These are phyloP conservation scores for Clarkia xantiana DNA, from an alignment of 345 rosid genomes.

Conservation along the genomic window DNA sequence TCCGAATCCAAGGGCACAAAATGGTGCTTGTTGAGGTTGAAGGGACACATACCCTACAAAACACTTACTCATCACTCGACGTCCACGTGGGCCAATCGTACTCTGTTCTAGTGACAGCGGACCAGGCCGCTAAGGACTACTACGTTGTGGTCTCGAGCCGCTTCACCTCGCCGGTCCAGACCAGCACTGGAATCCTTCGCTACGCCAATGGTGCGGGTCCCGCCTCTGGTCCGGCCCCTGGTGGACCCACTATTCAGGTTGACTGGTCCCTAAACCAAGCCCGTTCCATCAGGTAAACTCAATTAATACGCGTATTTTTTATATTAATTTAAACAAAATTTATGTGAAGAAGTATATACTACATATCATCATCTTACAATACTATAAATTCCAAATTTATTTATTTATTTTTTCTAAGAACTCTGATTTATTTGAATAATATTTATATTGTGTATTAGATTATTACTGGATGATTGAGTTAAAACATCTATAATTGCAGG, in stretches of 20 bases:
- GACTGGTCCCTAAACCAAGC: conserved; percentile 41
- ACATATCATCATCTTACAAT: too few relatives aligned
- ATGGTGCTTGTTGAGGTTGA: conserved; percentile 37
- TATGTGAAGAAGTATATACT: background rate
- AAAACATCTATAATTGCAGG: conserved; percentile 10
- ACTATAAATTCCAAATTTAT: too few relatives aligned
- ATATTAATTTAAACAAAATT: background rate
- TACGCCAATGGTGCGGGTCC: conserved; percentile 31
- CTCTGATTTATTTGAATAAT: too few relatives aligned
- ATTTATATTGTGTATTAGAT: too few relatives aligned
- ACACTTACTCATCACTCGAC: conserved; percentile 30
- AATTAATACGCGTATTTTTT: background rate
- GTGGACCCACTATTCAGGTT: conserved; percentile 31
- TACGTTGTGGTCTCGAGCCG: conserved; percentile 28
- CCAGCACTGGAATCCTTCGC: conserved; percentile 26
- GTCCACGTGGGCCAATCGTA: conserved; percentile 40
- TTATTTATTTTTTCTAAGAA: too few relatives aligned
- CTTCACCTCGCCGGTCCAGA: conserved; percentile 21
- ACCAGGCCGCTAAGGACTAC: conserved; percentile 33
- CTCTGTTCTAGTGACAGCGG: conserved; percentile 37
- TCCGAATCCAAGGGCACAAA: conserved; percentile 36
- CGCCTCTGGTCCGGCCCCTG: conserved; percentile 33
- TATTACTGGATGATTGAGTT: too few relatives aligned
- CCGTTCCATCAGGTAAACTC: conserved; percentile 28
- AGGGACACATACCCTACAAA: conserved; percentile 35